These are phyloP conservation scores for Eucalyptus brandiana DNA, from an alignment of 345 rosid genomes.

Conservation along the genomic window DNA sequence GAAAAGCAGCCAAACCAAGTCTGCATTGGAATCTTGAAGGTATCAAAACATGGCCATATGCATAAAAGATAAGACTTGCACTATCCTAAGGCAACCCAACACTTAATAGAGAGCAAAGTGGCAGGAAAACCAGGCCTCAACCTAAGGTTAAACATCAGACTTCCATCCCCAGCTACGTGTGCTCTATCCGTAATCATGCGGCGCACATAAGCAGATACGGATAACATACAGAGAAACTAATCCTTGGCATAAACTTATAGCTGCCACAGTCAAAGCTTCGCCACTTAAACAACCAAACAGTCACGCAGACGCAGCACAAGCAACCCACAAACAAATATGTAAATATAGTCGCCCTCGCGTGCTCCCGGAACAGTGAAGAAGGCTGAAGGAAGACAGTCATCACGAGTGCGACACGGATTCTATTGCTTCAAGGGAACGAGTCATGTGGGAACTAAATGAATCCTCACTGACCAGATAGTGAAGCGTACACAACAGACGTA, in stretches of 20 bases:
- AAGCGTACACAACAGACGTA: background rate
- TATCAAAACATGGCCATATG: background rate
- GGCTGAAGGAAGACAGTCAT: background rate
- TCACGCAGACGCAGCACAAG: background rate
- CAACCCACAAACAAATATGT: background rate
- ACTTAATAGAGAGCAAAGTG: background rate
- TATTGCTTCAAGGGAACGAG: conserved; percentile 27
- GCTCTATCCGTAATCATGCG: background rate
- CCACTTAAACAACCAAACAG: background rate
- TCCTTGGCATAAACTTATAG: background rate
- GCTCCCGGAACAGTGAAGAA: background rate
- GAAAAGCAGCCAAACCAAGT: background rate
- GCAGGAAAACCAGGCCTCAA: background rate
- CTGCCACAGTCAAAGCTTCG: background rate
- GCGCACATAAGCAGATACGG: background rate
- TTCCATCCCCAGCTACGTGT: background rate
- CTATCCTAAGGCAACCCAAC: background rate
- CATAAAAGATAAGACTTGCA: background rate
- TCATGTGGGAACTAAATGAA: background rate
- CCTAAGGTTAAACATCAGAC: background rate
- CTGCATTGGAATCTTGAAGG: background rate
- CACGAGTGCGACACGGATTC: background rate
- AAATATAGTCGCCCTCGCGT: background rate
- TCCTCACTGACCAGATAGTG: conserved; percentile 12
- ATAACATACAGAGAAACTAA: background rate